Base-by-base conservation (phyloP, 2,329 filamentous ascomycete species). In the Alternaria gansuensis region DNA sequence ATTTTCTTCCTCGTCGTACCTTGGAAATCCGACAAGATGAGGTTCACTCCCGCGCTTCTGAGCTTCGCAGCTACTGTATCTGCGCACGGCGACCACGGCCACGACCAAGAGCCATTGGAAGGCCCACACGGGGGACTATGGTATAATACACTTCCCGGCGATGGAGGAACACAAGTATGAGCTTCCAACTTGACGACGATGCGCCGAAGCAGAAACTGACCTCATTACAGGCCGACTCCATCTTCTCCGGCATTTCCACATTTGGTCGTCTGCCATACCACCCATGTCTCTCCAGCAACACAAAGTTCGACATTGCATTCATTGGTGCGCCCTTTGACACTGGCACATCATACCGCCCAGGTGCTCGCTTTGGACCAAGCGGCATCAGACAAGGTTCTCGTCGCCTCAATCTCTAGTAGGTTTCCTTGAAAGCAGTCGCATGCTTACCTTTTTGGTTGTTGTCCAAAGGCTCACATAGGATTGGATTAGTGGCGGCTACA, bases 261-360 rank as follows among this genome's bases (percentile, higher is more conserved):
- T 95, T 95, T 73, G 92, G 91, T 10, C 88, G 91, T 50, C 80
- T 95, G 40, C 87, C 88, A 5, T 95, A 96, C 78, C 86, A 84
- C 57, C 90, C 90, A 3, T 96, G 92, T 74, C 82, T 96, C 4
- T 82, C 85, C n/a, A 88, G 85, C 62, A 84, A 87, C 26, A 87
- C 89, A 65, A 86, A 88, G 70, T 96, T 90, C 69, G 92, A 96
- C 65, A 93, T 96, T 77, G 92, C 92, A 1, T 95, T 96, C 76
- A 86, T 95, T 50, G 91, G 90, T 89, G 91, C 90, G 39, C 91
- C 92, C 0, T 95, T 95, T 67, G 92, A 96, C 75, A 94, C 92
- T 0, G 91, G 91, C 51, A 95, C 91, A 26, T 93, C 90, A 0
- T 96, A 96, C 78, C 83, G 91, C 51, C 92, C 91, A 3, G 91